Evolutionary conservation across 768 basidiomycete species (phyloP), one percentile per base, ranked within the genome.

Genomic region (Hortiboletus campestris): DNA sequence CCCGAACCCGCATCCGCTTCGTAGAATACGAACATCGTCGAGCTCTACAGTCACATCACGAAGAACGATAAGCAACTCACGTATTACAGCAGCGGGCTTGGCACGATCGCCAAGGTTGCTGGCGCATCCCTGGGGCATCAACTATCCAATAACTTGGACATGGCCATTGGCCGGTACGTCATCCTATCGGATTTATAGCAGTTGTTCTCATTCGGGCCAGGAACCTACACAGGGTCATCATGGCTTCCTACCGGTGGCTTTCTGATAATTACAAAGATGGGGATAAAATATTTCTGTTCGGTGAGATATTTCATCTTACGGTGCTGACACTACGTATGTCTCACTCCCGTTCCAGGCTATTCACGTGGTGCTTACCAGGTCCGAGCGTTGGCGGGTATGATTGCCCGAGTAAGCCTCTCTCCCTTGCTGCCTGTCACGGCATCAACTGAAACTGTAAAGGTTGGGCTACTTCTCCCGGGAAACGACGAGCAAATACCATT

Each of bases 281-380:
- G 2, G 78, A 79, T 51, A 62, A 53, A 25, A 73, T 80, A 20
- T 78, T 67, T 59, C 49, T 79, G 6, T 78, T 80, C 43, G 78
- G 77, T 74, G 43, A 31, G 64, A 25, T n/a, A 6, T 25, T 28
- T 34, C 29, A 20, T n/a, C 25, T 7, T 14, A 9, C 35, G 42
- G 19, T 44, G 10, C 11, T 36, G 41, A 25, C 1, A 1, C 44
- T 17, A 29, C 10, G 2, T 20, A 8, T 28, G 10, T 35, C 60
- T 62, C 20, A 67, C 29, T 11, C 46, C 5, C 17, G 9, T 29
- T 34, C 8, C 36, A 79, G 78, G 78, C 4, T 79, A 76, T 57
- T 79, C 79, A 2, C 75, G 79, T n/a, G 78, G 78, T 6, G 79
- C 76, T 16, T 80, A 77, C 56, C 78, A 78, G 61, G 75, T 72